phyloP scores from a whole-genome alignment of 2,329 filamentous ascomycete species.

The Aspergillus sp. region DNA sequence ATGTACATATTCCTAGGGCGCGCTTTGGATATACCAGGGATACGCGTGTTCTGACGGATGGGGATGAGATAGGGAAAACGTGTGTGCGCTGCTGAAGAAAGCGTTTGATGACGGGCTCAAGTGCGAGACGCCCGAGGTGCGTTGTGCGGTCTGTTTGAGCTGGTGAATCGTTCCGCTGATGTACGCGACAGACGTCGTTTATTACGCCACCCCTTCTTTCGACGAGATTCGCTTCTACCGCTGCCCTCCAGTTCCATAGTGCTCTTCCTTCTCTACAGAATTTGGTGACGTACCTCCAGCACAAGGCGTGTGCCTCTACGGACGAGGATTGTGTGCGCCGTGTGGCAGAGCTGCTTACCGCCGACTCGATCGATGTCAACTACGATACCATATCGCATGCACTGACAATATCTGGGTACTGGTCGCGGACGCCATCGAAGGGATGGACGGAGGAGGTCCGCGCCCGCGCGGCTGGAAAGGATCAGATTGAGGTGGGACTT shows the following conservation, averaged over 20 bases:
- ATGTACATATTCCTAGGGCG: no score
- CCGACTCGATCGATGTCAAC: conserved; percentile 71
- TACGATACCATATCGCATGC: conserved; percentile 67
- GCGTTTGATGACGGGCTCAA: conserved; percentile 55
- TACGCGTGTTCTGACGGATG: background rate
- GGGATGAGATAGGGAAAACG: conserved; percentile 36
- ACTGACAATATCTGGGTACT: conserved; percentile 64
- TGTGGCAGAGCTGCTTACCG: conserved; percentile 48
- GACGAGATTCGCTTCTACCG: conserved; percentile 60
- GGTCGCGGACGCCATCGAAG: conserved; percentile 41
- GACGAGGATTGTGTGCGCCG: conserved; percentile 51
- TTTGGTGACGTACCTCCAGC: conserved; percentile 54
- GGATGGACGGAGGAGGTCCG: conserved; percentile 49
- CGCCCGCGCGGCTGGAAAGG: conserved; percentile 25
- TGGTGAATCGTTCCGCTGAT: no score
- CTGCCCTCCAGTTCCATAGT: conserved; percentile 69
- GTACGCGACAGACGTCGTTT: conserved; percentile 51
- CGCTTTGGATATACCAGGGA: conserved; percentile 28
- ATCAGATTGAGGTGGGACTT: conserved; percentile 77
- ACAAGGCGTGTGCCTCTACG: conserved; percentile 52
- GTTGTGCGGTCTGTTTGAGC: no score
- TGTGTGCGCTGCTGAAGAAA: conserved; percentile 60
- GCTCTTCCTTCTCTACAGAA: conserved; percentile 56
- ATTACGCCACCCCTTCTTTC: conserved; percentile 56
- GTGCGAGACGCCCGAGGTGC: conserved; percentile 54